phyloP scores from a whole-genome alignment of 2,329 filamentous ascomycete species.

The Exophiala dermatitidis region DNA sequence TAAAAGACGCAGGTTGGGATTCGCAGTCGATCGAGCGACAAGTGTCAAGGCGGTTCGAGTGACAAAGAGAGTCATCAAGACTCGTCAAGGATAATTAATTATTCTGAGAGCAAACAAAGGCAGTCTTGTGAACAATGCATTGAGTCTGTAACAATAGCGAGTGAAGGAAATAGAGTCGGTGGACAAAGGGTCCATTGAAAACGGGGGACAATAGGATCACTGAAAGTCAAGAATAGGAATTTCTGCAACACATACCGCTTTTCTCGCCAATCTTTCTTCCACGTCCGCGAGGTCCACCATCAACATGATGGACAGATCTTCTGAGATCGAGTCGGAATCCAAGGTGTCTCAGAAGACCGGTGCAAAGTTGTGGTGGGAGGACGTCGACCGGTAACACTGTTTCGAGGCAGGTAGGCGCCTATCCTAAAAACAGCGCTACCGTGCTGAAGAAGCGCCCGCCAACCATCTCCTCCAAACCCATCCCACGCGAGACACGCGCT shows the following conservation, averaged over 20 bases:
- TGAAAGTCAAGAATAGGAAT: constrained; percentile 11
- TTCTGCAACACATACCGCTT: constrained; percentile 20
- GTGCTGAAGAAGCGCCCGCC: constrained; percentile 25
- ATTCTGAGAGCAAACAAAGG: constrained; percentile 19
- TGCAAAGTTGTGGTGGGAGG: constrained; percentile 14
- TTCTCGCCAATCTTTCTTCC: constrained; percentile 11
- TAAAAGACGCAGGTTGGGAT: neutral
- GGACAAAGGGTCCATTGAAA: constrained; percentile 6
- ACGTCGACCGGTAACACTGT: constrained; percentile 20
- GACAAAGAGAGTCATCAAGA: constrained; percentile 18
- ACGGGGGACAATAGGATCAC: constrained; percentile 18
- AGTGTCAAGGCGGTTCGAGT: constrained; percentile 2
- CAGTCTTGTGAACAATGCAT: constrained; percentile 19
- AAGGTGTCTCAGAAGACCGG: constrained; percentile 15
- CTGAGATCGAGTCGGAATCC: constrained; percentile 4
- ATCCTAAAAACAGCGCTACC: constrained; percentile 22
- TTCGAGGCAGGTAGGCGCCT: constrained; percentile 21
- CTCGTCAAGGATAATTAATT: constrained; percentile 6
- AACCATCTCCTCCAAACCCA: constrained; percentile 17
- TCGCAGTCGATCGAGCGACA: constrained; percentile 5
- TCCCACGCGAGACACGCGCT: constrained; percentile 23
- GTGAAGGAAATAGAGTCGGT: constrained; percentile 4
- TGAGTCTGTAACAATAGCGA: constrained; percentile 10
- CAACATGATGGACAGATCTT: constrained; percentile 18
- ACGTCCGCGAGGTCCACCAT: constrained; percentile 12